Evolutionary conservation across 169 alveolate genomes (phyloP).

Genomic region (Perkinsus marinus): DNA sequence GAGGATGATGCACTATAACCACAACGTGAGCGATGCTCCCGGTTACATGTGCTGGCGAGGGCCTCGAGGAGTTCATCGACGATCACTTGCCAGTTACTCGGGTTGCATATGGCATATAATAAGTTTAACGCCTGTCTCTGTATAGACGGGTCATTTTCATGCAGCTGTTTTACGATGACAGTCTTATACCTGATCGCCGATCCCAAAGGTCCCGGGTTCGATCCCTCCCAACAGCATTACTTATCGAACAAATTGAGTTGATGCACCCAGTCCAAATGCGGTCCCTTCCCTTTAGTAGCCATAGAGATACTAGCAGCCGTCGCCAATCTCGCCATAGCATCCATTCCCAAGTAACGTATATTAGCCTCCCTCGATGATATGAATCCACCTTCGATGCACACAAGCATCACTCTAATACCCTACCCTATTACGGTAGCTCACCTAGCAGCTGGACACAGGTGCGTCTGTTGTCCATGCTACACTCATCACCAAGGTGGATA

Average conservation of each 20-base stretch:
- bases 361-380: slow-evolving; percentile 56
- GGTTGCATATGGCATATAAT: slow-evolving; percentile 54
- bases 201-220: neutral
- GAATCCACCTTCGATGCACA: slow-evolving; percentile 4
- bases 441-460: slow-evolving; percentile 46
- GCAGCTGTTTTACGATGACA: neutral
- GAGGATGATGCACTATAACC: neutral
- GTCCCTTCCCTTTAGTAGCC: neutral
- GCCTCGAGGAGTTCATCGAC: slow-evolving; percentile 32
- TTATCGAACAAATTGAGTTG: neutral
- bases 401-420: neutral
- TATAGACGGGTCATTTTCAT: slow-evolving; percentile 57
- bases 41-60: slow-evolving; percentile 3
- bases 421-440: slow-evolving; percentile 13
- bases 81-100: slow-evolving; percentile 47
- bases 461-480: neutral
- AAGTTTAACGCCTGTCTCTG: slow-evolving; percentile 66
- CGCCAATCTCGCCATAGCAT: slow-evolving; percentile 63
- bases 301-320: neutral
- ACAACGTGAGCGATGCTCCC: neutral
- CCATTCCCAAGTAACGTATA: slow-evolving; percentile 67
- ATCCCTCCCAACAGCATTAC: neutral
- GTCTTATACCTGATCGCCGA: neutral
- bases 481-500: slow-evolving; percentile 29
- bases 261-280: neutral